These are phyloP conservation scores for Plasmodium falciparum DNA, from an alignment of 169 alveolate species.

Conservation along the genomic window DNA sequence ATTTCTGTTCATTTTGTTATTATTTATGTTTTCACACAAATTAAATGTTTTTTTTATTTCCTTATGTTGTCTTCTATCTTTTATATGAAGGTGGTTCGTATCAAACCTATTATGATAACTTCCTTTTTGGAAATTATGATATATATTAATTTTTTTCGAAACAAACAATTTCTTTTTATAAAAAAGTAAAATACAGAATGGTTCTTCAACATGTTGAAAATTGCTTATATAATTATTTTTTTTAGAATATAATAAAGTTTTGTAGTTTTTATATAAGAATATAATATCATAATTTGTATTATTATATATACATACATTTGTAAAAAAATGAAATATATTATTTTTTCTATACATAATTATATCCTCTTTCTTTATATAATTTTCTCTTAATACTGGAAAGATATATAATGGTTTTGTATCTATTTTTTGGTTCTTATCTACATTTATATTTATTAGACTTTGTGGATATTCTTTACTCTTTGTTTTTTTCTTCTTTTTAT, in stretches of 20 bases:
- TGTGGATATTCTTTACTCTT: no score
- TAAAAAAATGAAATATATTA: slow-evolving; percentile 4
- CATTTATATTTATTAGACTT: no score
- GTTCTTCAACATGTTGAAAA: slow-evolving; percentile 4
- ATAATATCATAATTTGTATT: slow-evolving; percentile 33
- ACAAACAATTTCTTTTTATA: slow-evolving; percentile 33
- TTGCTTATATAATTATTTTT: slow-evolving; percentile 19
- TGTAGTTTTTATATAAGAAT: slow-evolving; percentile 31
- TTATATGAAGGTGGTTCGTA: no score
- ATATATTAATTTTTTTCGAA: background rate
- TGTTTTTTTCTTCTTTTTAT: background rate
- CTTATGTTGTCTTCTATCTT: no score
- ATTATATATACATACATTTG: slow-evolving; percentile 47
- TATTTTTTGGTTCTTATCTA: no score
- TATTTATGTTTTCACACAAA: no score
- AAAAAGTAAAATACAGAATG: slow-evolving; percentile 26
- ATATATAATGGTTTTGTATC: background rate
- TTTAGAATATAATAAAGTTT: slow-evolving; percentile 18
- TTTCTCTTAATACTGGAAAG: slow-evolving; percentile 13
- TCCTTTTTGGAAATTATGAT: no score
- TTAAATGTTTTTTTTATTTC: no score
- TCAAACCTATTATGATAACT: no score
- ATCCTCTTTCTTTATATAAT: background rate
- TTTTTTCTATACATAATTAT: slow-evolving; percentile 3
- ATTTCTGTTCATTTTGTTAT: no score